These are phyloP conservation scores for Fonsecaea nubica DNA, from an alignment of 2,329 filamentous ascomycete species.

Conservation along the genomic window DNA sequence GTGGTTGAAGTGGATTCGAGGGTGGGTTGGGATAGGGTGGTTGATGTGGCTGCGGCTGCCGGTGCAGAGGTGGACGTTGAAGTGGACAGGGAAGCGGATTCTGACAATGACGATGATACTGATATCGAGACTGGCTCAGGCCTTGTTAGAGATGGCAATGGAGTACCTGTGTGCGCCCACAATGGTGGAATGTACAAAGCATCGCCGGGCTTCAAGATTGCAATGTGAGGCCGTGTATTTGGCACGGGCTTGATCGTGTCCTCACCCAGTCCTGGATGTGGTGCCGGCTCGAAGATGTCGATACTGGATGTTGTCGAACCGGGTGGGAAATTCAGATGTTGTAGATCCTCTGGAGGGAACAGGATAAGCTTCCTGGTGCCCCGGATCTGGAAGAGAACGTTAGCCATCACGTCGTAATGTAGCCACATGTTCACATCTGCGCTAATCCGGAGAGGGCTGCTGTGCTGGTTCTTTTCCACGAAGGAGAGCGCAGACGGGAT, in stretches of 20 bases:
- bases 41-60: slow-evolving; percentile 40
- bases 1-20: not conserved
- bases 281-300: slow-evolving; percentile 66
- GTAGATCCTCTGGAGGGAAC: slow-evolving; percentile 79
- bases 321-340: slow-evolving; percentile 71
- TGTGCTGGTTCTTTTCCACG: slow-evolving; percentile 71
- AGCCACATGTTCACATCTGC: slow-evolving; percentile 86
- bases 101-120: not conserved
- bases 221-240: slow-evolving; percentile 72
- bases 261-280: slow-evolving; percentile 35
- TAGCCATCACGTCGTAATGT: slow-evolving; percentile 88
- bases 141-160: slow-evolving; percentile 50
- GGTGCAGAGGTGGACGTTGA: not conserved
- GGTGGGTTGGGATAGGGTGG: not conserved
- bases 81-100: slow-evolving; percentile 1
- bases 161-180: slow-evolving; percentile 80
- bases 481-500: slow-evolving; percentile 68
- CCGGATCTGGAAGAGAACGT: slow-evolving; percentile 78
- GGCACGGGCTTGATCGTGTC: slow-evolving; percentile 60
- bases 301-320: slow-evolving; percentile 81
- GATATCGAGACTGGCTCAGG: not conserved
- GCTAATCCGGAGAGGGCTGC: slow-evolving; percentile 79
- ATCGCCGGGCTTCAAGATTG: slow-evolving; percentile 72
- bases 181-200: slow-evolving; percentile 80
- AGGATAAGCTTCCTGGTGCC: slow-evolving; percentile 76